phyloP scores from a whole-genome alignment of 129 eudicot species.

The Flaveria trinervia region DNA sequence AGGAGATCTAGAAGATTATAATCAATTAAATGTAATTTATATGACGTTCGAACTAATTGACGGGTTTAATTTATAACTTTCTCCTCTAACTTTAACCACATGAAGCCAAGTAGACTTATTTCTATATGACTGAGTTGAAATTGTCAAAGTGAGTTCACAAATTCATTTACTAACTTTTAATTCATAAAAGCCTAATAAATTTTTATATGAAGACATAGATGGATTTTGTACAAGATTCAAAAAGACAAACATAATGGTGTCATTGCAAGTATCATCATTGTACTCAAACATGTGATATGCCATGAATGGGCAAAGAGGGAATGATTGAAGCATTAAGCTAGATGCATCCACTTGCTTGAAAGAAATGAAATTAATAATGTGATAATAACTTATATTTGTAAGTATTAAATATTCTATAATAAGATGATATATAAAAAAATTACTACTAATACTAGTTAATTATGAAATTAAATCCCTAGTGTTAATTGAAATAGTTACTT shows the following conservation, averaged over 20 bases:
- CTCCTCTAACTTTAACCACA: neutral
- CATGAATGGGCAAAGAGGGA: constrained; percentile 34
- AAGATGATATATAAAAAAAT: neutral
- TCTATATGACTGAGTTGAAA: neutral
- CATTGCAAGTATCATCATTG: constrained; percentile 31
- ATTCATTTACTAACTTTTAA: constrained; percentile 1
- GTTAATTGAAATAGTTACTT: neutral
- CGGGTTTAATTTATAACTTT: neutral
- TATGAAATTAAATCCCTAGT: neutral
- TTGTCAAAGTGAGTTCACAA: neutral
- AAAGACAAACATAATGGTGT: constrained; percentile 26
- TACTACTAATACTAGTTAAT: neutral
- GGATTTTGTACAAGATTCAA: constrained; percentile 29
- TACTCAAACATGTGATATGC: constrained; percentile 33
- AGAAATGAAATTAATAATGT: constrained; percentile 3
- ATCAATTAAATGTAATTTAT: neutral
- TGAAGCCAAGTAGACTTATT: neutral
- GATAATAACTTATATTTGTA: neutral
- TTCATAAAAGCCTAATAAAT: neutral
- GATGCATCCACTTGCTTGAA: constrained; percentile 30
- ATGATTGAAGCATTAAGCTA: constrained; percentile 30
- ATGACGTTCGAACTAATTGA: neutral
- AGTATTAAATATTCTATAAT: neutral
- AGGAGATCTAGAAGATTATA: neutral
- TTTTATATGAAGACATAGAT: constrained; percentile 3